Percentiles rank a stretch among this genome's conserved stretches.
phyloP scores from a whole-genome alignment of 1,139 yeast genomes.

The Suhomyces bolitotheri region DNA sequence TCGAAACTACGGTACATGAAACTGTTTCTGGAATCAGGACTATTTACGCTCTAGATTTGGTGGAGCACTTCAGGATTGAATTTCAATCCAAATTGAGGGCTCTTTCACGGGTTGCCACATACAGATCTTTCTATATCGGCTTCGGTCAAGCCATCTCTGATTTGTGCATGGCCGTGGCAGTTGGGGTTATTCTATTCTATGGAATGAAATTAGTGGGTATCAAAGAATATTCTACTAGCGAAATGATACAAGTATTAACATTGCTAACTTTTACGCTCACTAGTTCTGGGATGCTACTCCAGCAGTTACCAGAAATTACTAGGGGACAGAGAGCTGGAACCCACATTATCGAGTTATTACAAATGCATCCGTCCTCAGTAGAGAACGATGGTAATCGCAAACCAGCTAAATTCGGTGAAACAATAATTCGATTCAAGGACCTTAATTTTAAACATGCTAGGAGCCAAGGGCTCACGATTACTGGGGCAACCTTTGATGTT shows the following conservation, averaged over 20 bases:
- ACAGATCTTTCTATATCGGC: conserved; percentile 58
- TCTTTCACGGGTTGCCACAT: conserved; percentile 36
- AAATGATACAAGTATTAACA: conserved; percentile 68
- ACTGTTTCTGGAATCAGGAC: conserved; percentile 62
- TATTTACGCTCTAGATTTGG: conserved; percentile 56
- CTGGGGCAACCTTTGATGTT: conserved; percentile 42
- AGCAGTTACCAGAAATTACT: conserved; percentile 72
- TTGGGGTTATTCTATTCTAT: conserved; percentile 70
- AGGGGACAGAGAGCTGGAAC: conserved; percentile 76
- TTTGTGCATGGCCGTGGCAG: conserved; percentile 57
- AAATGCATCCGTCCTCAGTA: conserved; percentile 29
- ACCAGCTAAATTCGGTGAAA: conserved; percentile 16
- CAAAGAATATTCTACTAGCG: conserved; percentile 53
- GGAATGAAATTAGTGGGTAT: conserved; percentile 69
- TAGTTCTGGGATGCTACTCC: conserved; percentile 58
- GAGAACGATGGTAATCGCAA: conserved; percentile 31
- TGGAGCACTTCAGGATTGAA: conserved; percentile 42
- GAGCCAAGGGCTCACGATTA: conserved; percentile 28
- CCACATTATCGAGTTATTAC: conserved; percentile 48
- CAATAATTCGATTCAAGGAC: conserved; percentile 39
- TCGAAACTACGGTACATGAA: conserved; percentile 61
- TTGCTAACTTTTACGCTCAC: conserved; percentile 72
- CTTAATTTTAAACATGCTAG: conserved; percentile 52
- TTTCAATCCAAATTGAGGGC: conserved; percentile 31
- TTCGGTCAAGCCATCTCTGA: conserved; percentile 62